Percentiles rank a stretch among this genome's conserved stretches.
Evolutionary conservation across 129 eudicot genomes (phyloP).

Genomic region (Escallonia herrerae): DNA sequence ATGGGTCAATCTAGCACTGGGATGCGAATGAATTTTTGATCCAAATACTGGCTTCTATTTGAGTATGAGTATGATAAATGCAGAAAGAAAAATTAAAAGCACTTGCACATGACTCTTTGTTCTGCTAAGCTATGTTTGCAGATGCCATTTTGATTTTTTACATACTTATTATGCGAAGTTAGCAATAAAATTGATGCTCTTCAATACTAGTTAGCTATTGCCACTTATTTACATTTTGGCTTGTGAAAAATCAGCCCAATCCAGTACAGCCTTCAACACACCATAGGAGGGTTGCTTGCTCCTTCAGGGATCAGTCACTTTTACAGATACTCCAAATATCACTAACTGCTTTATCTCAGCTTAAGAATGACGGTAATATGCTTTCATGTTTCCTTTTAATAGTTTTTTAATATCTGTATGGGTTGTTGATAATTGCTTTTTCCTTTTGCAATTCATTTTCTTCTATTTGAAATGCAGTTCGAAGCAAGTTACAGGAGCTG

Average conservation of each 20-base stretch:
- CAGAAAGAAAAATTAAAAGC: no score
- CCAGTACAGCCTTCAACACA: constrained; percentile 46
- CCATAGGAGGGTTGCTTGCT: constrained; percentile 45
- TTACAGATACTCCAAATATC: constrained; percentile 54
- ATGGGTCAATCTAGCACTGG: no score
- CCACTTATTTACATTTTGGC: neutral
- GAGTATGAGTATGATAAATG: no score
- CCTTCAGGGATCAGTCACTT: constrained; percentile 50
- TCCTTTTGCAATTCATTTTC: neutral
- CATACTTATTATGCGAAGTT: no score
- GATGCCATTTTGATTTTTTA: no score
- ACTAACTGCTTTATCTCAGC: constrained; percentile 45
- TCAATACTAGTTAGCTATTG: neutral
- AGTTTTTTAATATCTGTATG: neutral
- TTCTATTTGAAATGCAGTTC: constrained; percentile 14
- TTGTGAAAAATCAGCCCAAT: constrained; percentile 29
- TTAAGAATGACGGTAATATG: constrained; percentile 44
- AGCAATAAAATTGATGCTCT: neutral
- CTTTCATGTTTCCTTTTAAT: neutral
- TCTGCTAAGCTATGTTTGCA: no score
- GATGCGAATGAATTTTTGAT: no score
- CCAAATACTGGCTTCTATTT: no score
- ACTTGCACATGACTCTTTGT: no score
- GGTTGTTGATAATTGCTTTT: neutral
- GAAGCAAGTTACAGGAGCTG: constrained; percentile 40